phyloP scores from a whole-genome alignment of 2,329 filamentous ascomycete species.

The Penicillium sp. region DNA sequence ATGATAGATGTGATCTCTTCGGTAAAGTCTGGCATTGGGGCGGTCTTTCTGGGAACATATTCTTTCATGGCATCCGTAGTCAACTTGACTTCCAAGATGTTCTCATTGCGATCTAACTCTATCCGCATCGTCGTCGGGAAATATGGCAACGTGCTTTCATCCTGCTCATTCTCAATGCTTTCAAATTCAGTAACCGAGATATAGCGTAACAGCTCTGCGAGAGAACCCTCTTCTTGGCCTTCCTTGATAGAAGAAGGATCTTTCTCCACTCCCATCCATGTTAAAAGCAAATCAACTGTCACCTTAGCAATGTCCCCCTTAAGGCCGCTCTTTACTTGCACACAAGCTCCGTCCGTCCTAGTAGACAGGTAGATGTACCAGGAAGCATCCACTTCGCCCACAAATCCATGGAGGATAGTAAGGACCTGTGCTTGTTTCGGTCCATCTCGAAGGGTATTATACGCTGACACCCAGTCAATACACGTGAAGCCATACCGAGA shows the following conservation, averaged over 20 bases:
- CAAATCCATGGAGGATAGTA: not conserved
- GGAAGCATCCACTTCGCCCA: not conserved
- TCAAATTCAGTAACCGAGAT: not conserved
- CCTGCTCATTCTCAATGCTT: not conserved
- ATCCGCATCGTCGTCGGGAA: no score
- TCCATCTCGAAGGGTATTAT: not conserved
- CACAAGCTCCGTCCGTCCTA: not conserved
- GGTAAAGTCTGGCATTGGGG: not conserved
- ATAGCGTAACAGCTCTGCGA: not conserved
- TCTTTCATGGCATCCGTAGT: not conserved
- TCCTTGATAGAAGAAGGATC: not conserved
- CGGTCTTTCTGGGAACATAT: not conserved
- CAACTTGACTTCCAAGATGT: not conserved
- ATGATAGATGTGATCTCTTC: not conserved
- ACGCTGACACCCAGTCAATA: not conserved
- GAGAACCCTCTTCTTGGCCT: not conserved
- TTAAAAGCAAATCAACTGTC: not conserved
- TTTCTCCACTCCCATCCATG: not conserved
- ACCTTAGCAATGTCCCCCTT: not conserved
- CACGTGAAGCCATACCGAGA: not conserved
- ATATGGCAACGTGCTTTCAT: no score
- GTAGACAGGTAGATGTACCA: not conserved
- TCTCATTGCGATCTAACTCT: no score
- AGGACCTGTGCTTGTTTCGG: not conserved
- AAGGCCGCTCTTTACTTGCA: not conserved